Evolutionary conservation across 139 green algal genomes (phyloP), one percentile per base, ranked within the genome.

Genomic region (Micractinium conductrix): DNA sequence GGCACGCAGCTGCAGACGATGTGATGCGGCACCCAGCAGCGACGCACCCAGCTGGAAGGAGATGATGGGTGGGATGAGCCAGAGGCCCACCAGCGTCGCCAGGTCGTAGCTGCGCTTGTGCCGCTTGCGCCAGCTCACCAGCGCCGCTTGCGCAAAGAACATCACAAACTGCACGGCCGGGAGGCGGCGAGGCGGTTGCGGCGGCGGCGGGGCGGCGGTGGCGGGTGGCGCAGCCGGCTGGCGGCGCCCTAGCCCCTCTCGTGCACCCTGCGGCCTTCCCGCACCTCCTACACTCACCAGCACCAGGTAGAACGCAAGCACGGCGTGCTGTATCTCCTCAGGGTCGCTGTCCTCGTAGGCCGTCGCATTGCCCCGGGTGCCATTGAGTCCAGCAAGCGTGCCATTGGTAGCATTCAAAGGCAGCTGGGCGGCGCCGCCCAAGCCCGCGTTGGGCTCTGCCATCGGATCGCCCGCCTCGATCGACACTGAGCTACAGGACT

Each of bases 61-160:
- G 69, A 96, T 91, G 26, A 96, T 76, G 6, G 91, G 84, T 0
- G 95, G 95, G 81, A 98, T 92, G 26, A 98, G 78, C 95, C 95
- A 98, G 44, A 98, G 85, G 0, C 95, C 95, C 33, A 96, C 48
- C 9, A 98, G 83, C 28, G 93, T 97, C 24, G 94, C 93, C 87
- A 97, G 80, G 40, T 98, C 95, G 67, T 97, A 98, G 6, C 87
- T 94, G 37, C 92, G 87, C 71, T 91, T 88, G 87, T 98, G 93
- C 37, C 70, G 62, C 53, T 94, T 93, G 67, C 92, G 94, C 95
- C 95, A 98, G 38, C 86, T 62, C 42, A 98, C 92, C 4, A 98
- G 88, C 0, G 60, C 93, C 17, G 83, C 90, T 80, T 98, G 94
- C 1, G 89, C 89, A 0, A 55, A 80, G 7, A 95, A 83, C 60